phyloP scores from a whole-genome alignment of 2,329 filamentous ascomycete genomes.

The Penicillium sp. region DNA sequence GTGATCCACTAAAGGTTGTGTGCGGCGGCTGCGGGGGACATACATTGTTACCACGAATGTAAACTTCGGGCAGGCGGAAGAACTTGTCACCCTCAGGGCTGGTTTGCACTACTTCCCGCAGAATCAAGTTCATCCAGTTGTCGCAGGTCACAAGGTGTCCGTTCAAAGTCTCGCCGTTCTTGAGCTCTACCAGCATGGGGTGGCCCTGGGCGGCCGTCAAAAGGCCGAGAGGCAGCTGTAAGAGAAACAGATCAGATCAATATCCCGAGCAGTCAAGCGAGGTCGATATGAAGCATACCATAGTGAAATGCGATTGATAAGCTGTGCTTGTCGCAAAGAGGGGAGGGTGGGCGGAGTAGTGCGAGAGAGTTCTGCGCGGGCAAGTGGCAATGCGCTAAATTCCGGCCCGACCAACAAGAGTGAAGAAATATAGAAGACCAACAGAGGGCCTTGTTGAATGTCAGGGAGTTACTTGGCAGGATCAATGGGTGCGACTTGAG shows the following conservation, averaged over 20 bases:
- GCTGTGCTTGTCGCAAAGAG: slow-evolving; percentile 23
- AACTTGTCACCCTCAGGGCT: slow-evolving; percentile 95
- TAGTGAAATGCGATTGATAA: slow-evolving; percentile 22
- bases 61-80: slow-evolving; percentile 87
- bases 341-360: slow-evolving; percentile 22
- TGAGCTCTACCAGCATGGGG: slow-evolving; percentile 96
- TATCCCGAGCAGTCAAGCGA: background rate
- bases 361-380: slow-evolving; percentile 10
- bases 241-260: slow-evolving; percentile 8
- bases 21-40: slow-evolving; percentile 39
- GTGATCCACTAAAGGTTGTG: background rate
- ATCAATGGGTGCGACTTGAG: slow-evolving; percentile 21
- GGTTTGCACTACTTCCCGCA: slow-evolving; percentile 97
- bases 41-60: slow-evolving; percentile 97
- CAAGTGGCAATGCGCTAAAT: slow-evolving; percentile 1
- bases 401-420: background rate
- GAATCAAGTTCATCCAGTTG: slow-evolving; percentile 98
- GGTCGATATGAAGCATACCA: slow-evolving; percentile 19
- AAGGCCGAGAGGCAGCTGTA: slow-evolving; percentile 71
- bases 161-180: slow-evolving; percentile 96
- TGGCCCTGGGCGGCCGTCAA: slow-evolving; percentile 96
- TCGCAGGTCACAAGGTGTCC: slow-evolving; percentile 96
- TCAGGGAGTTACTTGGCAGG: slow-evolving; percentile 13
- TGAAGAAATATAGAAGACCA: slow-evolving; percentile 1
- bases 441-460: slow-evolving; percentile 2